Percentiles rank a stretch among this genome's conserved stretches.
phyloP scores from a whole-genome alignment of 2,329 filamentous ascomycete genomes.

The Aspergillus arachidicola region DNA sequence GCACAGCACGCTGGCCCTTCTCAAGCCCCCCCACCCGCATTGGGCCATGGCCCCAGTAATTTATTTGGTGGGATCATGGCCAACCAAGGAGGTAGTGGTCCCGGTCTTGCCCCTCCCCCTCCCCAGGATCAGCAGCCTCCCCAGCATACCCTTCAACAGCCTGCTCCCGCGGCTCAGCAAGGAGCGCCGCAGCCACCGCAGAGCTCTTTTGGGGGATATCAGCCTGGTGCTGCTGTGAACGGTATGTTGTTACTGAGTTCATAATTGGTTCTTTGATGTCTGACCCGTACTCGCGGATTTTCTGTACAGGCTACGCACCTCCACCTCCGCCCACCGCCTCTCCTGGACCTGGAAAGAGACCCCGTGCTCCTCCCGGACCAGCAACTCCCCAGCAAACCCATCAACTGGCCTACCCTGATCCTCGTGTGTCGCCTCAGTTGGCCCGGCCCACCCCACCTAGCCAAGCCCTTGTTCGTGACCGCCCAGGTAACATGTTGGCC shows the following conservation, averaged over 20 bases:
- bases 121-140: constrained; percentile 65
- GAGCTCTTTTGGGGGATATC: constrained; percentile 71
- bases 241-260: constrained; percentile 50
- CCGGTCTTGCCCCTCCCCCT: constrained; percentile 77
- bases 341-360: constrained; percentile 77
- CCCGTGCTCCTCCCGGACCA: constrained; percentile 65
- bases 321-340: constrained; percentile 85
- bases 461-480: constrained; percentile 51
- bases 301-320: constrained; percentile 67
- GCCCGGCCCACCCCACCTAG: constrained; percentile 76
- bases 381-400: constrained; percentile 92
- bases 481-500: constrained; percentile 71
- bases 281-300: constrained; percentile 48
- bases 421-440: constrained; percentile 80
- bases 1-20: constrained; percentile 78
- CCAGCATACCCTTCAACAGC: constrained; percentile 62
- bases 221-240: constrained; percentile 65
- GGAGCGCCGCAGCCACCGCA: constrained; percentile 72
- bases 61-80: constrained; percentile 97
- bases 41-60: constrained; percentile 85
- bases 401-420: constrained; percentile 81
- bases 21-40: constrained; percentile 80
- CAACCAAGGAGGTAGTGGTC: constrained; percentile 80
- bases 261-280: constrained; percentile 41
- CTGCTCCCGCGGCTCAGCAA: constrained; percentile 58